Conservation (phyloP, 1,284 basidiomycete genomes). For the Tetrapyrgos nigripes region DNA sequence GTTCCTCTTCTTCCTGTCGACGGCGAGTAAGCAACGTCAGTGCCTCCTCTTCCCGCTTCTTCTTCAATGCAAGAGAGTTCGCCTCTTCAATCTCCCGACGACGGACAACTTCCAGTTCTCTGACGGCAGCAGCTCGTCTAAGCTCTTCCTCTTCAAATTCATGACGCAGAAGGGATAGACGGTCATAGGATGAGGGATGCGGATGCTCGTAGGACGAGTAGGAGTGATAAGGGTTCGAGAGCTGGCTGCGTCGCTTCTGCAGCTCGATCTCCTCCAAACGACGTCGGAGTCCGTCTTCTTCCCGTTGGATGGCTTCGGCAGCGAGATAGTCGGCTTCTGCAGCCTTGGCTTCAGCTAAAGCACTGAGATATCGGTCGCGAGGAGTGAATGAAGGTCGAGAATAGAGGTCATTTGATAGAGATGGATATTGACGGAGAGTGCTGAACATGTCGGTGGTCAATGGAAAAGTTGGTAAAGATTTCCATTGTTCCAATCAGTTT, state of each 20-base stretch:
- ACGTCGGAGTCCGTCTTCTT: conserved; percentile 36
- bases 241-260: conserved; percentile 27
- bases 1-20: conserved; percentile 13
- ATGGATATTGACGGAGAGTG: not conserved
- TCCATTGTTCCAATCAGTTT: not conserved
- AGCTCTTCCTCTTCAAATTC: conserved; percentile 31
- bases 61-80: conserved; percentile 14
- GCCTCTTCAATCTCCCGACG: conserved; percentile 19
- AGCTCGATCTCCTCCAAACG: conserved; percentile 37
- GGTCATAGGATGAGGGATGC: conserved; percentile 4
- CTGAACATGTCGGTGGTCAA: not conserved
- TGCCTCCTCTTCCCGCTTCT: conserved; percentile 9
- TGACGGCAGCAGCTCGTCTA: conserved; percentile 9
- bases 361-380: conserved; percentile 32
- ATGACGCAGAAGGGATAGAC: conserved; percentile 20
- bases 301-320: conserved; percentile 35
- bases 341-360: conserved; percentile 28
- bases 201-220: not conserved
- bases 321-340: conserved; percentile 39
- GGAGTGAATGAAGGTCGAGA: conserved; percentile 4
- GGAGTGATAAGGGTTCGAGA: not conserved
- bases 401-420: not conserved
- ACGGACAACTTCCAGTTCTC: conserved; percentile 15
- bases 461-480: not conserved
- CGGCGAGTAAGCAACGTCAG: conserved; percentile 5